A percentile compares a stretch with the other conserved stretches of the same genome.
phyloP scores from a whole-genome alignment of 495 filamentous ascomycete genomes.

The Glonium stellatum region DNA sequence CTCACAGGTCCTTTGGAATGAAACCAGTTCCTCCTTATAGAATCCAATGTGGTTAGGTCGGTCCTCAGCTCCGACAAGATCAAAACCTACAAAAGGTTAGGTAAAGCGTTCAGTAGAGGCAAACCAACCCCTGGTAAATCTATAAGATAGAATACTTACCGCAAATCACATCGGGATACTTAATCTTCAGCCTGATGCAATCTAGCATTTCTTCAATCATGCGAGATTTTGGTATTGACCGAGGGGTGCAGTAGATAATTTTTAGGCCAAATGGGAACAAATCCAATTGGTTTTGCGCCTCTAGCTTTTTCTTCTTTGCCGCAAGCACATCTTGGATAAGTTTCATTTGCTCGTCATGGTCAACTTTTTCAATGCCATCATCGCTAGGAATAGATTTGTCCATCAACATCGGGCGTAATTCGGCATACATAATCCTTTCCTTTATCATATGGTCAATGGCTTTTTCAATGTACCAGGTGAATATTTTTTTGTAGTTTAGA shows the following conservation, averaged over 20 bases:
- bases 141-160: slow-evolving; percentile 18
- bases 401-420: slow-evolving; percentile 37
- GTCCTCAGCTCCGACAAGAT: slow-evolving; percentile 40
- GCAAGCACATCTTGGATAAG: slow-evolving; percentile 32
- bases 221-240: slow-evolving; percentile 30
- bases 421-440: slow-evolving; percentile 38
- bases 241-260: slow-evolving; percentile 38
- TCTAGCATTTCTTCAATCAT: slow-evolving; percentile 36
- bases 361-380: slow-evolving; percentile 25
- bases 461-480: slow-evolving; percentile 35
- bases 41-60: slow-evolving; percentile 35
- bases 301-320: slow-evolving; percentile 28
- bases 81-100: slow-evolving; percentile 30
- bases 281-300: slow-evolving; percentile 19
- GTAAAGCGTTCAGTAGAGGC: not conserved
- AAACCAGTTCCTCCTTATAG: slow-evolving; percentile 33
- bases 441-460: slow-evolving; percentile 38
- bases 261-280: slow-evolving; percentile 38
- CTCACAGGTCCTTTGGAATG: slow-evolving; percentile 32
- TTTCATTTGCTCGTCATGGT: slow-evolving; percentile 32
- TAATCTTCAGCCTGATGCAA: slow-evolving; percentile 41
- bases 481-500: slow-evolving; percentile 35
- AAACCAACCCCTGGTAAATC: not conserved
- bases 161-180: slow-evolving; percentile 40
- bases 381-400: slow-evolving; percentile 36